Evolutionary conservation across 2,329 filamentous ascomycete species (phyloP).

Genomic region (Ophiostoma australiae): DNA sequence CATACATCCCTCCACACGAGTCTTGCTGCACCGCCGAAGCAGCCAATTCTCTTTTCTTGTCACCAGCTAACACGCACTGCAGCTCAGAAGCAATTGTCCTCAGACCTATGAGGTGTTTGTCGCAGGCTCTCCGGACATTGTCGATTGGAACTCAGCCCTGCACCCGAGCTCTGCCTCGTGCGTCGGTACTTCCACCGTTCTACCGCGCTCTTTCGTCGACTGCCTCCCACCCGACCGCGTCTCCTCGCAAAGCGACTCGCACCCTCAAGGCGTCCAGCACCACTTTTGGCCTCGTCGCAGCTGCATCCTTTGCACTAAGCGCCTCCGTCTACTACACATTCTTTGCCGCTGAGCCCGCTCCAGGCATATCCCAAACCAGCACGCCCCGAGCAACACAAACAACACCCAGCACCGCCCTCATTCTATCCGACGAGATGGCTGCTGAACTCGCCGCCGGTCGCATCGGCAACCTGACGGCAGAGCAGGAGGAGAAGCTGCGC

Average conservation of each 20-base stretch:
- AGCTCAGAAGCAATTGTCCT: neutral
- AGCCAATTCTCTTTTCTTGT: neutral
- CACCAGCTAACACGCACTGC: neutral
- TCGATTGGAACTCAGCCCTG: neutral
- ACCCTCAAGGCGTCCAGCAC: constrained; percentile 23
- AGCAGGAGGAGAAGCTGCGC: constrained; percentile 82
- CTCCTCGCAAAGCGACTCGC: neutral
- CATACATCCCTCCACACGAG: neutral
- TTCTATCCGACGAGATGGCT: constrained; percentile 23
- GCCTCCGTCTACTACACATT: constrained; percentile 9
- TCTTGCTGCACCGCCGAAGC: neutral
- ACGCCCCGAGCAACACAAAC: neutral
- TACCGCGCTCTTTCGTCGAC: neutral
- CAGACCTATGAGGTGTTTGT: constrained; percentile 10
- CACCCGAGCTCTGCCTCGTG: neutral
- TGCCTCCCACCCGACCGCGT: neutral
- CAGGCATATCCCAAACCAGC: neutral
- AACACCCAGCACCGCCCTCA: neutral
- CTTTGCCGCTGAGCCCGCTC: neutral
- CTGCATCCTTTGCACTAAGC: constrained; percentile 17
- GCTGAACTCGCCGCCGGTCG: constrained; percentile 59
- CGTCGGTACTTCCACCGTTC: neutral
- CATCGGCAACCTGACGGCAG: constrained; percentile 78
- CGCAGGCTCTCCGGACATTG: neutral
- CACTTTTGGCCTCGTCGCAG: constrained; percentile 15